These are phyloP conservation scores for Lasiodiplodia theobromae DNA, from an alignment of 2,329 filamentous ascomycete species.

Conservation along the genomic window DNA sequence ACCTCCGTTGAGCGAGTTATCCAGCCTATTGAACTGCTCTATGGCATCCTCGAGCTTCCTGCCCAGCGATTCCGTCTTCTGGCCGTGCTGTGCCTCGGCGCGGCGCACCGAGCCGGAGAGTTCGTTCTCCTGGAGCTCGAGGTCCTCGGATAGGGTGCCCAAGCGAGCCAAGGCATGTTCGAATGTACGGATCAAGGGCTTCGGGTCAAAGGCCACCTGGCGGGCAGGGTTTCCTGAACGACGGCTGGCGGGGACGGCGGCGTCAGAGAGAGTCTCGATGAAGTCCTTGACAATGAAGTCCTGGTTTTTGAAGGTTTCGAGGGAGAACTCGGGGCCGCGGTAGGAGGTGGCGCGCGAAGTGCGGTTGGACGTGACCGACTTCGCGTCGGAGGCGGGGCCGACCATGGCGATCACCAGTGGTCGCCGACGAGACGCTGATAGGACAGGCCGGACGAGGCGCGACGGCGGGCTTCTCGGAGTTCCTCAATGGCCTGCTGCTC, in stretches of 20 bases:
- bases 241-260: conserved; percentile 77
- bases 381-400: conserved; percentile 48
- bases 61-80: conserved; percentile 86
- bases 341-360: conserved; percentile 53
- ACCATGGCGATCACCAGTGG: conserved; percentile 40
- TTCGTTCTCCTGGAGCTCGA: conserved; percentile 90
- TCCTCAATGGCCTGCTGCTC: conserved; percentile 24
- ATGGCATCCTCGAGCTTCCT: conserved; percentile 92
- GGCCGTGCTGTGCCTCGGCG: conserved; percentile 89
- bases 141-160: conserved; percentile 76
- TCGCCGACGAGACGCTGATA: conserved; percentile 17
- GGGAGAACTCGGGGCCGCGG: conserved; percentile 80
- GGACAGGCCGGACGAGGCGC: conserved; percentile 22
- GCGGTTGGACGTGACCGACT: conserved; percentile 50
- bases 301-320: conserved; percentile 73
- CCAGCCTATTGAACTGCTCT: conserved; percentile 87
- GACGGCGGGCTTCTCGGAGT: conserved; percentile 28
- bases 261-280: conserved; percentile 89
- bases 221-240: conserved; percentile 66
- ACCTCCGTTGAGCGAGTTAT: conserved; percentile 77
- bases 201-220: conserved; percentile 79
- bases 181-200: conserved; percentile 94
- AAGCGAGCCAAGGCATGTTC: conserved; percentile 77
- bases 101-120: conserved; percentile 86
- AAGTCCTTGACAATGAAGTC: conserved; percentile 99